phyloP scores from a whole-genome alignment of 2,329 filamentous ascomycete genomes.

The Lachnellula cervina region DNA sequence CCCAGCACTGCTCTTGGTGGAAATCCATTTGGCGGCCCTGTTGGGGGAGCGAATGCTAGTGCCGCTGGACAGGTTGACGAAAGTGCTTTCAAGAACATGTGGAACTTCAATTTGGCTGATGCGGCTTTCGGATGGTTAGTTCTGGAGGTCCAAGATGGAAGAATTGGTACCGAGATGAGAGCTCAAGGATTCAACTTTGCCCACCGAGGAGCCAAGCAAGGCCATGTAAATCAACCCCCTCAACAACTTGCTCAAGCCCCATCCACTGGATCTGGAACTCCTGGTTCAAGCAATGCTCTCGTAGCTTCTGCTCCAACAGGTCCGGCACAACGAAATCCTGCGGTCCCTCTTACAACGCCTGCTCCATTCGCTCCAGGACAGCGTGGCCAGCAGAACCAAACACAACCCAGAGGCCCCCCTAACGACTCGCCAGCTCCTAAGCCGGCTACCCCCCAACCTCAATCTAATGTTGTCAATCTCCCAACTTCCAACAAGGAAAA shows the following conservation, averaged over 20 bases:
- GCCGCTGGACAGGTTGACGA: conserved; percentile 89
- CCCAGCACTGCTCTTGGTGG: conserved; percentile 89
- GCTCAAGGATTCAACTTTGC: conserved; percentile 99
- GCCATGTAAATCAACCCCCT: conserved; percentile 28
- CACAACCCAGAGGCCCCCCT: conserved; percentile 26
- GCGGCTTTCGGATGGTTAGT: conserved; percentile 96
- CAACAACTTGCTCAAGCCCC: conserved; percentile 32
- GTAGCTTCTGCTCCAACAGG: conserved; percentile 30
- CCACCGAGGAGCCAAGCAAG: conserved; percentile 81
- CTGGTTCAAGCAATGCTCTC: conserved; percentile 31
- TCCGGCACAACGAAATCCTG: conserved; percentile 27
- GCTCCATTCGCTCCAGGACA: conserved; percentile 26
- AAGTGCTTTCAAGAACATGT: conserved; percentile 99
- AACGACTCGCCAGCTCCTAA: conserved; percentile 34
- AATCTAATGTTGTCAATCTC: conserved; percentile 30
- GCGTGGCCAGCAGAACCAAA: conserved; percentile 23
- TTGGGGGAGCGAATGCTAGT: conserved; percentile 58
- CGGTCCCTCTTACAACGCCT: conserved; percentile 23
- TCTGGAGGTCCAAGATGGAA: conserved; percentile 87
- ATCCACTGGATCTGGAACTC: conserved; percentile 32
- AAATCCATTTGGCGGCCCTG: conserved; percentile 90
- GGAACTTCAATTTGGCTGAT: conserved; percentile 98
- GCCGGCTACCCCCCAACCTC: conserved; percentile 44
- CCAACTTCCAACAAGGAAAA: conserved; percentile 48
- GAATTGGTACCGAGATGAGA: conserved; percentile 97